A percentile compares a stretch with the other conserved stretches of the same genome.
phyloP scores from a whole-genome alignment of 441 rosid genomes.

The Sinapis alba region DNA sequence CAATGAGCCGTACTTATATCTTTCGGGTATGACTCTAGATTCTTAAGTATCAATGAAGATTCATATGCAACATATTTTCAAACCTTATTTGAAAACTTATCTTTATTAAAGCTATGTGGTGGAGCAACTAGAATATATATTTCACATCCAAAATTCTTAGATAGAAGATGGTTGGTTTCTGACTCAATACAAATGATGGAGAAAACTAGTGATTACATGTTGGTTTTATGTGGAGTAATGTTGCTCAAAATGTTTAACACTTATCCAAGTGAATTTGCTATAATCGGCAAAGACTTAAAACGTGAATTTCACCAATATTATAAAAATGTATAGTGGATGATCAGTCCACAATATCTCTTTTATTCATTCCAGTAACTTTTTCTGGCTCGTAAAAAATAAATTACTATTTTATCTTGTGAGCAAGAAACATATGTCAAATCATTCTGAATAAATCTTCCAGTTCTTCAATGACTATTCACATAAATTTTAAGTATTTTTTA shows the following conservation, averaged over 20 bases:
- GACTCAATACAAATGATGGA: not conserved
- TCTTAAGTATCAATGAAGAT: not conserved
- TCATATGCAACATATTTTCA: too few relatives aligned
- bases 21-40: too few relatives aligned
- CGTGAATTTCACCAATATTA: not conserved
- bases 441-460: too few relatives aligned
- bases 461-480: too few relatives aligned
- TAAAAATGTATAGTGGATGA: not conserved
- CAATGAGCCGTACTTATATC: not conserved
- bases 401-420: not conserved
- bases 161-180: too few relatives aligned
- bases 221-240: not conserved
- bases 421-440: not conserved
- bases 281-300: too few relatives aligned
- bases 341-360: not conserved
- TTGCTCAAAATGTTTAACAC: not conserved
- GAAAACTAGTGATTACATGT: not conserved
- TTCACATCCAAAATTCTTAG: not conserved
- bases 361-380: not conserved
- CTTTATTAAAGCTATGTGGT: not conserved
- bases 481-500: too few relatives aligned
- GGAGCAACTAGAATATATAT: not conserved
- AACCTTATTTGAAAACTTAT: too few relatives aligned
- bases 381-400: not conserved
- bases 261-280: not conserved